Conservation (phyloP, 2,329 filamentous ascomycete species). For the Clarireedia sp. region DNA sequence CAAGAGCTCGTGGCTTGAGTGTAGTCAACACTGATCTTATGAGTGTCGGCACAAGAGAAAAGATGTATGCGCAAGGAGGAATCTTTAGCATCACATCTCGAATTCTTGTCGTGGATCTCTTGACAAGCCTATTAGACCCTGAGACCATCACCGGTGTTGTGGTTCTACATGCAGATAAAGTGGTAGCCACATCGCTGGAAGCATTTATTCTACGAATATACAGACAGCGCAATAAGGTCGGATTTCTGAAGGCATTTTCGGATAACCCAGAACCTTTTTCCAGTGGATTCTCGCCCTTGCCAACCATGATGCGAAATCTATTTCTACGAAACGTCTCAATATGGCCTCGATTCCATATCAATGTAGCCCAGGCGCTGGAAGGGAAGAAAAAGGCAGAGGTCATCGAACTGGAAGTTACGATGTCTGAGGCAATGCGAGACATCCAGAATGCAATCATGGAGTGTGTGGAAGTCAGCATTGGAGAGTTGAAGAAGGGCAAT, state of each 20-base stretch:
- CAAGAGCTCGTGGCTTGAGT: constrained; percentile 75
- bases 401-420: constrained; percentile 90
- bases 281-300: constrained; percentile 76
- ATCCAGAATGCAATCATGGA: constrained; percentile 94
- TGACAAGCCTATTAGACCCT: constrained; percentile 75
- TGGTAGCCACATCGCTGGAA: constrained; percentile 80
- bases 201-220: constrained; percentile 94
- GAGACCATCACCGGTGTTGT: constrained; percentile 81
- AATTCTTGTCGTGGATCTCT: constrained; percentile 86
- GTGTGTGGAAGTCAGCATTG: constrained; percentile 90
- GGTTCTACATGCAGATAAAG: constrained; percentile 79
- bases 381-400: constrained; percentile 91
- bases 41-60: constrained; percentile 78
- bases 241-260: constrained; percentile 93
- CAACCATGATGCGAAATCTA: constrained; percentile 85
- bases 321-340: constrained; percentile 83
- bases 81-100: constrained; percentile 94
- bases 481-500: constrained; percentile 87
- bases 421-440: constrained; percentile 88
- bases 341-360: constrained; percentile 89
- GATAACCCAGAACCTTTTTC: constrained; percentile 89
- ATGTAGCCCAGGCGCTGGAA: constrained; percentile 82
- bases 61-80: constrained; percentile 82
- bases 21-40: constrained; percentile 93
- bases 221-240: constrained; percentile 85